A percentile compares a stretch with the other conserved stretches of the same genome.
Evolutionary conservation across 371 early-diverging fungal species (phyloP).

Genomic region (Mucor ambiguus): DNA sequence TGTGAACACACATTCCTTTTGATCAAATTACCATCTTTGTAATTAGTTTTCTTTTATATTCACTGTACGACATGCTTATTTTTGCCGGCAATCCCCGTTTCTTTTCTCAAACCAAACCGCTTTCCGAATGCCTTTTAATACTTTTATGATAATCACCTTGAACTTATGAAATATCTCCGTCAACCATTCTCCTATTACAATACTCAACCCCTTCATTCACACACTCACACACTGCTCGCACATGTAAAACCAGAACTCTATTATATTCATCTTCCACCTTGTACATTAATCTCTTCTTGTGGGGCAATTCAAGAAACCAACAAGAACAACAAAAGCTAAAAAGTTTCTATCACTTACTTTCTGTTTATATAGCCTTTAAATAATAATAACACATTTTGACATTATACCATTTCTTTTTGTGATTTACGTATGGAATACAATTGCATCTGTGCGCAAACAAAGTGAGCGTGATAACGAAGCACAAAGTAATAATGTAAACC

Average conservation of each 20-base stretch:
- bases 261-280: background rate
- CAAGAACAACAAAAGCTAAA: slow-evolving; percentile 1
- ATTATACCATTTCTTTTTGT: background rate
- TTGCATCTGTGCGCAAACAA: slow-evolving; percentile 6
- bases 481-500: background rate
- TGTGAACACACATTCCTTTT: slow-evolving; percentile 25
- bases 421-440: background rate
- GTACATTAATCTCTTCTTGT: slow-evolving; percentile 3
- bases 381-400: slow-evolving; percentile 1
- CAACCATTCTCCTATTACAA: background rate
- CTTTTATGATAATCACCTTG: background rate
- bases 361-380: background rate
- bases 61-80: slow-evolving; percentile 23
- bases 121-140: slow-evolving; percentile 8
- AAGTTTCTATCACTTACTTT: background rate
- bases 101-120: background rate
- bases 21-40: slow-evolving; percentile 11
- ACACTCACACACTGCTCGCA: background rate
- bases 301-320: background rate
- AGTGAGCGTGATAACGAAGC: background rate
- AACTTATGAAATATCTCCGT: slow-evolving; percentile 6
- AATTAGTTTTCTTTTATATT: slow-evolving; percentile 7
- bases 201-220: background rate
- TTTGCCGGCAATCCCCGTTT: slow-evolving; percentile 25
- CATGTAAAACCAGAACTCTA: slow-evolving; percentile 11